Evolutionary conservation across 768 basidiomycete genomes (phyloP), one percentile per base, ranked within the genome.

Genomic region (Rickenella mellea): DNA sequence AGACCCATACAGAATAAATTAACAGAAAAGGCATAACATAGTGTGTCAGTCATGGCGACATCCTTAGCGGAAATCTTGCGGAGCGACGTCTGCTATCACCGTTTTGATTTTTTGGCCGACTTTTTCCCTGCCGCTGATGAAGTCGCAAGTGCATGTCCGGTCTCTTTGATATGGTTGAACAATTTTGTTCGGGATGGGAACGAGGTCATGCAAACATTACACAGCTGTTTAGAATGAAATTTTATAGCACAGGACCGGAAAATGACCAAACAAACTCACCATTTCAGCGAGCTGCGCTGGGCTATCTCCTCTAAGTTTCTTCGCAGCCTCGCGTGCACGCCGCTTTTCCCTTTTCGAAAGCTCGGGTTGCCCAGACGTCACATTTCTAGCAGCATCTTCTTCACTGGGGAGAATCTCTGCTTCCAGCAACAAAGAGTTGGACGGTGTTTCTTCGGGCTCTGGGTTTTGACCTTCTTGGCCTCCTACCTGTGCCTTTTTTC

Each of bases 281-380:
- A 39, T 33, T n/a, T 29, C 27, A 38, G 30, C 37, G 15, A 6
- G 10, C 25, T 41, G 35, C 27, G 55, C 52, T 33, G 47, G 27
- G 51, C 54, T 26, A 55, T 55, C 30, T 63, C 61, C 32, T 54
- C 57, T 46, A 5, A 64, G 69, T 56, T 83, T 89, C 66, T 80
- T 88, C 36, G 75, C 68, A 3, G 67, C 77, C 57, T 94, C 86
- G 36, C 78, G 70, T 14, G 82, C 80, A 38, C 80, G 72, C 36
- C 93, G 67, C 59, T 82, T 89, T 25, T 96, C 89, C 45, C 76
- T 78, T 61, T 96, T 97, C 5, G 88, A 76, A 46, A 73, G 49
- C 44, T 61, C 65, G 17, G 39, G 55, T 31, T 50, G 45, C 22
- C 40, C 48, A 7, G 41, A 36, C 28, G 51, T 36, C 27, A 39